These are phyloP conservation scores for Colletotrichum spaethianum DNA, from an alignment of 2,329 filamentous ascomycete genomes.

Conservation along the genomic window DNA sequence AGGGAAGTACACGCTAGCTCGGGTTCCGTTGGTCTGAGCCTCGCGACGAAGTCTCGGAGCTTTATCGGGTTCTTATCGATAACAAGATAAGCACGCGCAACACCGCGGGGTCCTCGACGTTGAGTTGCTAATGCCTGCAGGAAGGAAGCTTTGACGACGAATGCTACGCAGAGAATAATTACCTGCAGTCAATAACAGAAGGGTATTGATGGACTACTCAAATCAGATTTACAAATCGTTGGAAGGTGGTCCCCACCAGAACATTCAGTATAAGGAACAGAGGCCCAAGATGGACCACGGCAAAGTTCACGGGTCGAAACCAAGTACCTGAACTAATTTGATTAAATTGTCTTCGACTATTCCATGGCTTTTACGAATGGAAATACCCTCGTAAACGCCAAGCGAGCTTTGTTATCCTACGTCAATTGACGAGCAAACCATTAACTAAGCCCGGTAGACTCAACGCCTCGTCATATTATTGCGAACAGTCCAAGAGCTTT, in stretches of 20 bases:
- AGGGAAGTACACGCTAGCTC: conserved; percentile 19
- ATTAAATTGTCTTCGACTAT: conserved; percentile 27
- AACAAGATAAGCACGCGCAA: conserved; percentile 18
- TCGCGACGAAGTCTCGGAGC: conserved; percentile 40
- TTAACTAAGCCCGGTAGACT: conserved; percentile 29
- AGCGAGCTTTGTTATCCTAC: conserved; percentile 19
- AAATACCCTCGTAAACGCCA: conserved; percentile 39
- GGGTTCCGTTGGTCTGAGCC: conserved; percentile 17
- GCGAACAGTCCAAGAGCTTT: conserved; percentile 10
- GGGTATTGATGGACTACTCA: no score
- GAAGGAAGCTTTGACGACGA: background rate
- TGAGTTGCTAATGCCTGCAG: background rate
- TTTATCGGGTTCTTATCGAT: conserved; percentile 41
- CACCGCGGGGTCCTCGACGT: background rate
- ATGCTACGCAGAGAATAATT: background rate
- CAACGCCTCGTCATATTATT: conserved; percentile 39
- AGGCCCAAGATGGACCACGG: background rate
- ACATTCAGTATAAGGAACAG: background rate
- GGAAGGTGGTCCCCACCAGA: background rate
- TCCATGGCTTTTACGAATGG: conserved; percentile 36
- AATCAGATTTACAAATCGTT: no score
- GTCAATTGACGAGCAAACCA: conserved; percentile 32
- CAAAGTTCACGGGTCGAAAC: background rate
- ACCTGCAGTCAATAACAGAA: background rate
- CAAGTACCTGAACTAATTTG: conserved; percentile 5